phyloP scores from a whole-genome alignment of 306 rosid genomes.

The Acacia acuminata region DNA sequence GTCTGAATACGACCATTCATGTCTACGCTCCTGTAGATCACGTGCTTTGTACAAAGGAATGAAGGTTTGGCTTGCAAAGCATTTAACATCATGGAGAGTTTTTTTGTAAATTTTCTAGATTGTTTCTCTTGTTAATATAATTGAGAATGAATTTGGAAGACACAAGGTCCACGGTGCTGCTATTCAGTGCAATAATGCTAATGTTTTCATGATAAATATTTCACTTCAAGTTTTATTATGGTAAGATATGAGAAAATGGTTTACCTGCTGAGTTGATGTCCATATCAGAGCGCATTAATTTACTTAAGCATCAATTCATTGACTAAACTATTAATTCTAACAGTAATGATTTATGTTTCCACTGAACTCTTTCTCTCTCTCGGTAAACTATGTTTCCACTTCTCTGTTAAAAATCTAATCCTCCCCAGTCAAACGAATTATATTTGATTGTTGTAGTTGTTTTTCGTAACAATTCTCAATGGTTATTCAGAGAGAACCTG shows the following conservation, averaged over 20 bases:
- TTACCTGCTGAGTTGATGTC: background rate
- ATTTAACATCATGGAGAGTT: constrained; percentile 33
- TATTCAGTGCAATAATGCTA: constrained; percentile 8
- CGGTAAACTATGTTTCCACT: constrained; percentile 13
- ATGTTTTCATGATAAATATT: constrained; percentile 12
- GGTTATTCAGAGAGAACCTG: background rate
- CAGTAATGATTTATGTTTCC: background rate
- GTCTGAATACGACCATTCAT: constrained; percentile 95
- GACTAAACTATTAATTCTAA: constrained; percentile 11
- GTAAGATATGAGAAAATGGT: background rate
- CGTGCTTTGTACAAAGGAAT: constrained; percentile 98
- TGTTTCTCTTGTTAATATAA: constrained; percentile 1
- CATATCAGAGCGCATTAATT: background rate
- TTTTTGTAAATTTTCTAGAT: constrained; percentile 21
- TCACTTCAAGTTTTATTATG: constrained; percentile 19
- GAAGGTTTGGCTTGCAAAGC: constrained; percentile 72
- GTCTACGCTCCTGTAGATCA: constrained; percentile 94
- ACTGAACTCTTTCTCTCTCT: background rate
- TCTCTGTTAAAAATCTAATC: background rate
- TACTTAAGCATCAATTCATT: constrained; percentile 17
- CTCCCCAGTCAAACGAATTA: background rate
- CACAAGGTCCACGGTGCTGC: constrained; percentile 15
- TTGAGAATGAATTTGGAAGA: constrained; percentile 22
- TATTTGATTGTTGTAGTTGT: constrained; percentile 18
- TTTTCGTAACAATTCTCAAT: constrained; percentile 20